These are phyloP conservation scores for Abrus precatorius DNA, from an alignment of 306 rosid genomes.

Conservation along the genomic window DNA sequence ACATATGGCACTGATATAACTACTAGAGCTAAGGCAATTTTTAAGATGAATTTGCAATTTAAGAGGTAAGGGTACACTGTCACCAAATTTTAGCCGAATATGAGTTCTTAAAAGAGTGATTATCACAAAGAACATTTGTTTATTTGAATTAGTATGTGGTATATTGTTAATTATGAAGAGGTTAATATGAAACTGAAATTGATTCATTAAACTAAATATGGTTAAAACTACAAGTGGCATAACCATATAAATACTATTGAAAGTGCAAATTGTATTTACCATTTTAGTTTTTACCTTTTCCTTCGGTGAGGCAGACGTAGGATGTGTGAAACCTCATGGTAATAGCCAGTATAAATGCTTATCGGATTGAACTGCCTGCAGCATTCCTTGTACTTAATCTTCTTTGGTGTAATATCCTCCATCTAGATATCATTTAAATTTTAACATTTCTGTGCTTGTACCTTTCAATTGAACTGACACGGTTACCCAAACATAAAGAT, in stretches of 20 bases:
- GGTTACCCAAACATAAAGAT: constrained; percentile 36
- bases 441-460: constrained; percentile 13
- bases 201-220: constrained; percentile 19
- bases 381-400: not conserved
- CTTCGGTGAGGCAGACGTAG: constrained; percentile 16
- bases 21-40: constrained; percentile 11
- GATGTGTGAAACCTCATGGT: constrained; percentile 26
- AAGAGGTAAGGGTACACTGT: constrained; percentile 15
- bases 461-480: constrained; percentile 33
- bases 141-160: constrained; percentile 15
- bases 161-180: not conserved
- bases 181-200: constrained; percentile 29
- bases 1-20: constrained; percentile 4
- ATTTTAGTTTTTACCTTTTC: constrained; percentile 23
- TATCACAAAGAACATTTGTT: constrained; percentile 19
- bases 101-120: constrained; percentile 7
- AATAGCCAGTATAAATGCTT: constrained; percentile 33
- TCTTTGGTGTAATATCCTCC: constrained; percentile 32
- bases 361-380: constrained; percentile 38
- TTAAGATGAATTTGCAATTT: constrained; percentile 8
- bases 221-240: constrained; percentile 5
- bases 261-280: constrained; percentile 33
- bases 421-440: constrained; percentile 6
- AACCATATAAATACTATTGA: constrained; percentile 1
- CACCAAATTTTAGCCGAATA: constrained; percentile 17